Conservation (phyloP, 1,284 basidiomycete genomes). For the Coniophora puteana region DNA sequence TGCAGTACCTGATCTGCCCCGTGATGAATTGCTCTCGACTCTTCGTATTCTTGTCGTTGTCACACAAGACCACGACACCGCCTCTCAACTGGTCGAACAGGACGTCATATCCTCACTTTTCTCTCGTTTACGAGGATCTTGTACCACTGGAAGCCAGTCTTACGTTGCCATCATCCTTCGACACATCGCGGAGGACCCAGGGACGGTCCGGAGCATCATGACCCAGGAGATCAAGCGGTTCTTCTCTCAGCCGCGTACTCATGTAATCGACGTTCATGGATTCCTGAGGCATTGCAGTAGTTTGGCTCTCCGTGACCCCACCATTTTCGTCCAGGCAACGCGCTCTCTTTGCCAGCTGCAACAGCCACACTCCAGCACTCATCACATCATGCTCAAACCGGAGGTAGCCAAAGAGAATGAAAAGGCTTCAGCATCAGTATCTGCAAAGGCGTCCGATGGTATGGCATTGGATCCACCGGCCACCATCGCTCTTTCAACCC, state of each 20-base stretch:
- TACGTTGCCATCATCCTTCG: conserved; percentile 88
- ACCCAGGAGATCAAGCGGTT: conserved; percentile 78
- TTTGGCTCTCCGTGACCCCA: conserved; percentile 81
- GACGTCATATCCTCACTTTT: conserved; percentile 68
- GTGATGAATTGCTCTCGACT: conserved; percentile 77
- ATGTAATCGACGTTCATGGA: conserved; percentile 65
- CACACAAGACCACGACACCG: conserved; percentile 64
- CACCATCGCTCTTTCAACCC: no score
- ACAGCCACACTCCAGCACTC: conserved; percentile 56
- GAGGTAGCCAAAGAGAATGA: conserved; percentile 22
- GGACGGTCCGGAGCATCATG: conserved; percentile 72
- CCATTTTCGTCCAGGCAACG: conserved; percentile 74
- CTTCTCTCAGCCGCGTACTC: conserved; percentile 68
- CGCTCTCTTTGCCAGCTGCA: conserved; percentile 71
- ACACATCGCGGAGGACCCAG: conserved; percentile 82
- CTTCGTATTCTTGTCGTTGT: conserved; percentile 81
- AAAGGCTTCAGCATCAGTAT: conserved; percentile 16
- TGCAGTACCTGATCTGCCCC: conserved; percentile 54
- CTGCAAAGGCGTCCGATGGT: conserved; percentile 32
- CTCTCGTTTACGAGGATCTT: conserved; percentile 55
- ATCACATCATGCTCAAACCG: conserved; percentile 63
- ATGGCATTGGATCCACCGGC: conserved; percentile 68
- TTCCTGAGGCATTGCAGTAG: conserved; percentile 79
- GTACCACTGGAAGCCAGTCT: conserved; percentile 70
- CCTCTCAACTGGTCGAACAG: conserved; percentile 58